Base-by-base conservation (phyloP, 345 rosid genomes). In the Linum tenue region DNA sequence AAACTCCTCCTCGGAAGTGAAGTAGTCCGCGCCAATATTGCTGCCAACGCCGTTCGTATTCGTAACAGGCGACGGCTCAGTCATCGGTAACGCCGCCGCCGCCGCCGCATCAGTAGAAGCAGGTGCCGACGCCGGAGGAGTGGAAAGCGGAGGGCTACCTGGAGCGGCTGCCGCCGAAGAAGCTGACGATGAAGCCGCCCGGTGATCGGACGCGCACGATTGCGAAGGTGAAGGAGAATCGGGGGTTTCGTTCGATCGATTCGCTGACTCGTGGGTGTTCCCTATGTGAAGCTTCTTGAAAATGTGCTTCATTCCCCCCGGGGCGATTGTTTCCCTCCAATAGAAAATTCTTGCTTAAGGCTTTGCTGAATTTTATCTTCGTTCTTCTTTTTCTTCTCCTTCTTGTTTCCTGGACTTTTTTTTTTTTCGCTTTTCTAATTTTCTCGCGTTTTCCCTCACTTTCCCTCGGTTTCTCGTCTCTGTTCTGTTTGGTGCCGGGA, bases 221-320 rank as follows among this genome's bases (percentile, higher is more conserved):
- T 73, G 44, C 38, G 37, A 67, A 14, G 75, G 56, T 0, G 58
- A 67, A 7, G 73, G 67, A 1, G 92, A 69, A 0, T 79, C 42
- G 50, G 73, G 79, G 40, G 88, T 72, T 64, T 90, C 96, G 81
- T 83, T 86, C 56, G 87, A 78, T 50, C 96, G 87, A 77, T 81
- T 76, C 12, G 16, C 36, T n/a, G 82, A 81, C 66, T 91, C 91
- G 68, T 89, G 86, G 74, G 68, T 80, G 73, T 80, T 84, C 16
- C 96, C 96, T 69, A 74, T 74, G 70, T 94, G 99, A 7, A 94
- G 82, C 82, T 88, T 94, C 86, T 84, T 90, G 75, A 95, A 89
- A 81, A 95, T 95, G 85, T 90, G 83, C 80, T 81, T 94, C 97
- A 94, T 94, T 70, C 77, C 69, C 60, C 17, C 53, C 14, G 11